phyloP scores from a whole-genome alignment of 495 filamentous ascomycete species.

The Penicillium mononematosum region DNA sequence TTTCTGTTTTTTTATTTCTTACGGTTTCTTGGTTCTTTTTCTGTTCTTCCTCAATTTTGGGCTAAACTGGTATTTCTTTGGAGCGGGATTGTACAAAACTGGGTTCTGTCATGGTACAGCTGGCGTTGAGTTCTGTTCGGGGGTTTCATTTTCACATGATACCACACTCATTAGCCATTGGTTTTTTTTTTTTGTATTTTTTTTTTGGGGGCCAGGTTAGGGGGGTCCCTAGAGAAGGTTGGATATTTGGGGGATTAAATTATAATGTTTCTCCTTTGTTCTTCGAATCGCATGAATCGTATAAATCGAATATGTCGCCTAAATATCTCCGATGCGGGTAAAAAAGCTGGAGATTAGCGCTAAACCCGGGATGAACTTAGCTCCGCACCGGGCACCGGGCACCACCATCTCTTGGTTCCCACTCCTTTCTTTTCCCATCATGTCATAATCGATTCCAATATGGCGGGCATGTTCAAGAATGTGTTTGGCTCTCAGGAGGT shows the following conservation, averaged over 20 bases:
- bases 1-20: slow-evolving; percentile 11
- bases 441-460: slow-evolving; percentile 32
- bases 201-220: slow-evolving; percentile 6
- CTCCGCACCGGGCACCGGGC: slow-evolving; percentile 20
- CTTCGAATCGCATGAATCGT: neutral
- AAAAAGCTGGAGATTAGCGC: slow-evolving; percentile 29
- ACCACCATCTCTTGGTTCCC: slow-evolving; percentile 20
- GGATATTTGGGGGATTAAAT: slow-evolving; percentile 8
- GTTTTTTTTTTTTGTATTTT: slow-evolving; percentile 22
- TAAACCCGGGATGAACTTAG: slow-evolving; percentile 30
- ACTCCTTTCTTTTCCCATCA: slow-evolving; percentile 32
- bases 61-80: slow-evolving; percentile 8
- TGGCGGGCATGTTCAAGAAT: slow-evolving; percentile 69
- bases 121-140: slow-evolving; percentile 23
- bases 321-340: slow-evolving; percentile 3
- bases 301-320: neutral
- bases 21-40: slow-evolving; percentile 8
- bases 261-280: slow-evolving; percentile 1
- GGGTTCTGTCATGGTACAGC: slow-evolving; percentile 15
- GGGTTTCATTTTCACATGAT: slow-evolving; percentile 25
- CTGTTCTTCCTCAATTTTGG: slow-evolving; percentile 16
- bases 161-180: slow-evolving; percentile 27
- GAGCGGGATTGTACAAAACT: slow-evolving; percentile 33
- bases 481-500: slow-evolving; percentile 60
- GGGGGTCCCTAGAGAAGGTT: slow-evolving; percentile 2